phyloP scores from a whole-genome alignment of 2,329 filamentous ascomycete genomes.

The Corniculantispora saksenae region DNA sequence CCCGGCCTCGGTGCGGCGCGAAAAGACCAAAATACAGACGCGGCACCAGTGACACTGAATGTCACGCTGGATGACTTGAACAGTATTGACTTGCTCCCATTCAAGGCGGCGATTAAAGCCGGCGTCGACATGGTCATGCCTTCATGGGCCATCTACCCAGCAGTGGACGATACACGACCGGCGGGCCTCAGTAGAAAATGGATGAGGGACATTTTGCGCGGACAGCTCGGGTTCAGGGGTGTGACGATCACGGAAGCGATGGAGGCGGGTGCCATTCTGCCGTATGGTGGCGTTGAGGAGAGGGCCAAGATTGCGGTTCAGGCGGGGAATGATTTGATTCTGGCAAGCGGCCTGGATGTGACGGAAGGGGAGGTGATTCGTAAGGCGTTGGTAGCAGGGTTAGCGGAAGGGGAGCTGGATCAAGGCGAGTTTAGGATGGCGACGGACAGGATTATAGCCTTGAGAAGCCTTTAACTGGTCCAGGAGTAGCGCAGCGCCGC shows the following conservation, averaged over 20 bases:
- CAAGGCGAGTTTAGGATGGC: conserved; percentile 15
- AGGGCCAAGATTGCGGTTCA: conserved; percentile 14
- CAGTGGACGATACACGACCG: background rate
- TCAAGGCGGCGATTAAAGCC: conserved; percentile 19
- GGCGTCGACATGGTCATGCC: conserved; percentile 22
- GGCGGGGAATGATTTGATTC: conserved; percentile 20
- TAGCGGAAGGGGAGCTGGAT: conserved; percentile 13
- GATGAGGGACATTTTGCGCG: conserved; percentile 19
- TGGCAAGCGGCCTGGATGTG: conserved; percentile 20
- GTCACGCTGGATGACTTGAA: conserved; percentile 14
- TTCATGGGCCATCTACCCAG: conserved; percentile 14
- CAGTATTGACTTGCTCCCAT: conserved; percentile 14
- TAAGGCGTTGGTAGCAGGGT: conserved; percentile 5
- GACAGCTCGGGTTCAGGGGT: conserved; percentile 9
- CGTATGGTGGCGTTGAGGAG: conserved; percentile 13
- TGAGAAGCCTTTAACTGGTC: conserved; percentile 5
- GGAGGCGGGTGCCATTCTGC: conserved; percentile 18
- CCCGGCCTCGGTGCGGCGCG: conserved; percentile 20
- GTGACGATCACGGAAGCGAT: conserved; percentile 21
- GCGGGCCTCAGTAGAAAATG: conserved; percentile 20
- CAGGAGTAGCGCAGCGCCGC: too few relatives aligned
- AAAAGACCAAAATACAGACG: conserved; percentile 20
- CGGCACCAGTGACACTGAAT: conserved; percentile 19
- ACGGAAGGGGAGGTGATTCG: conserved; percentile 19
- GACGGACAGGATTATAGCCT: conserved; percentile 13